Base-by-base conservation (phyloP, 495 filamentous ascomycete genomes). In the Aspergillus sparsus region DNA sequence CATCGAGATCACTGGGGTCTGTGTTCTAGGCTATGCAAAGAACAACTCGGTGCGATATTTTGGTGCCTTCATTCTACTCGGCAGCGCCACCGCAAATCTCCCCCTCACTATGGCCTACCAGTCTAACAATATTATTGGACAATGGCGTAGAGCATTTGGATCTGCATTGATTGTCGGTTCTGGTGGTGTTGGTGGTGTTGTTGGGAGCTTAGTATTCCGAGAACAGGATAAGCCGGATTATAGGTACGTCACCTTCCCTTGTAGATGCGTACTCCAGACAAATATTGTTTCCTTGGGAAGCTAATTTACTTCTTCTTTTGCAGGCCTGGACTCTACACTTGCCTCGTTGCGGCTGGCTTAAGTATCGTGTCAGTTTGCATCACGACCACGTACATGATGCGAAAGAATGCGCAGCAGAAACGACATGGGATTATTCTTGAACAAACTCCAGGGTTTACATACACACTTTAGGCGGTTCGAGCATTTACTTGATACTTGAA, bases 111-210 rank as follows among this genome's bases (percentile, higher is more conserved):
- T 87, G 72, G 74, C 82, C 3, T 85, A 83, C 68, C 83, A 86
- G 63, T 75, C 81, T 1, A 85, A 84, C 61, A 85, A 86, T 56
- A 79, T 85, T 61, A 80, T 78, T 15, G 83, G 83, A 5, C 82
- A 86, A 61, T 85, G 82, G 82, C 84, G 82, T 57, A 76, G 83
- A 7, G 82, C 82, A 3, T 79, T 86, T 49, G 71, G 69, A 37
- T 81, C 77, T 16, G 82, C 82, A 0, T 75, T 72, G 1, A 71
- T 82, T 50, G 77, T 67, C 15, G 75, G 71, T 8, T 66, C 72
- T 6, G 82, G 79, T 15, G 81, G 78, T 47, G 75, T 84, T 47
- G 83, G 83, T 16, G 83, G 83, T 12, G 81, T 86, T 58, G 70
- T 77, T 35, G 82, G 79, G 5, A 69, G 72, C 10, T 67, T 77